Evolutionary conservation across 176 grass and related monocot genomes (phyloP).

Genomic region (Luzula sylvatica): DNA sequence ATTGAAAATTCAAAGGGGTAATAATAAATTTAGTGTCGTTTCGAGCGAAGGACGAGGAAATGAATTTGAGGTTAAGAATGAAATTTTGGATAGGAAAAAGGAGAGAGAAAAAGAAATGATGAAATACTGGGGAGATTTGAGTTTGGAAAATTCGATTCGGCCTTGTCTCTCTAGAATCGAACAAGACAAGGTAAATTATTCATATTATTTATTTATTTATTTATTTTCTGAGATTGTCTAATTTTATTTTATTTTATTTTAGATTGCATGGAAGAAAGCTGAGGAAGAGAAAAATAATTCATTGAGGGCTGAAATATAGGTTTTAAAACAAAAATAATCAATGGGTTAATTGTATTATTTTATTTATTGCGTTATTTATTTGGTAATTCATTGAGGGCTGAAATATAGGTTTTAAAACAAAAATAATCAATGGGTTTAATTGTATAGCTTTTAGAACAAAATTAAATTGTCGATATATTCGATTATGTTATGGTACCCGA

Average conservation of each 20-base stretch:
- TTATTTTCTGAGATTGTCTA: not conserved
- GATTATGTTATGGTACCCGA: too few relatives aligned
- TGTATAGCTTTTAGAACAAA: not conserved
- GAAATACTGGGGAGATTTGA: constrained; percentile 62
- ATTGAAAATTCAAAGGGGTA: too few relatives aligned
- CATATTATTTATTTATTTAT: too few relatives aligned
- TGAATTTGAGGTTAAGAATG: constrained; percentile 22
- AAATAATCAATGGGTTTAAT: too few relatives aligned
- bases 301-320: not conserved
- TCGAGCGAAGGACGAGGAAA: constrained; percentile 17
- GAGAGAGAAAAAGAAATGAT: constrained; percentile 64
- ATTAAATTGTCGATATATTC: too few relatives aligned
- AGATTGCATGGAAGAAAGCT: constrained; percentile 59
- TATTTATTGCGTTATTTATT: not conserved
- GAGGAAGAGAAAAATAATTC: constrained; percentile 42
- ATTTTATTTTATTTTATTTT: constrained; percentile 19
- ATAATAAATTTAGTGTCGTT: constrained; percentile 29
- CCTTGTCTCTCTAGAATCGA: constrained; percentile 75
- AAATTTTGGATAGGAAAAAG: constrained; percentile 30
- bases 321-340: too few relatives aligned
- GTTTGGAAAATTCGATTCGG: constrained; percentile 56
- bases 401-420: not conserved
- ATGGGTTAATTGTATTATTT: not conserved
- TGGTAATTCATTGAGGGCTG: not conserved
- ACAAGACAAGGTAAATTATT: constrained; percentile 81